Base-by-base conservation (phyloP, 2,329 filamentous ascomycete species). In the Diaporthe ilicicola region DNA sequence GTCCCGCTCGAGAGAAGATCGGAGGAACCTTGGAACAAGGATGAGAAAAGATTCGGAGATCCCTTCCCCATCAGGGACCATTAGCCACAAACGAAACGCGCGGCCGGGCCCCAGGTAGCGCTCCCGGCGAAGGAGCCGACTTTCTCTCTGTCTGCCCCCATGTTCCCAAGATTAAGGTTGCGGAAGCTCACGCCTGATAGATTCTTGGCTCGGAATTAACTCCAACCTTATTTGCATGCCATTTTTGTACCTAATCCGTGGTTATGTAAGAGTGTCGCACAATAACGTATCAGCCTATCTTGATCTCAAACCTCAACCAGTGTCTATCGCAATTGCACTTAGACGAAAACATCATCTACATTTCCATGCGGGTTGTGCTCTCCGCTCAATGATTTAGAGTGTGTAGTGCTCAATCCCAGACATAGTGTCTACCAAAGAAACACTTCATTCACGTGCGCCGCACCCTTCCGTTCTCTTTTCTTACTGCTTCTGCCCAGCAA, bases 211-310 rank as follows among this genome's bases (percentile, higher is more conserved):
- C 6, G 27, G 24, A 15, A 29, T 19, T 62, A 48, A 27, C 19
- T 27, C 46, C 42, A 62, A 62, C 56, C 56, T 62, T 62, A 62
- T 62, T 62, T 62, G 56, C 27, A 62, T 42, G 56, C 48, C 34
- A 24, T 48, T 39, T 32, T 62, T 13, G 29, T 10, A 13, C n/a
- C n/a, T n/a, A n/a, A n/a, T n/a, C n/a, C n/a, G n/a, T n/a, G n/a
- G n/a, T n/a, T n/a, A n/a, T n/a, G n/a, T n/a, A n/a, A n/a, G 13
- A 56, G 12, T 10, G n/a, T 24, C 10, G 5, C 7, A 37, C 17
- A 37, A 37, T 8, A 37, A 6, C 9, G 12, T 9, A 15, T 3
- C 2, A 37, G 19, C 4, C 37, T 4, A 17, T 59, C 1, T 59
- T 6, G 22, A 22, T 59, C 13, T 27, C 8, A 19, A 27, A 12